A percentile compares a stretch with the other conserved stretches of the same genome.
phyloP scores from a whole-genome alignment of 805 yeast species.

The Candida cerambycidarum region DNA sequence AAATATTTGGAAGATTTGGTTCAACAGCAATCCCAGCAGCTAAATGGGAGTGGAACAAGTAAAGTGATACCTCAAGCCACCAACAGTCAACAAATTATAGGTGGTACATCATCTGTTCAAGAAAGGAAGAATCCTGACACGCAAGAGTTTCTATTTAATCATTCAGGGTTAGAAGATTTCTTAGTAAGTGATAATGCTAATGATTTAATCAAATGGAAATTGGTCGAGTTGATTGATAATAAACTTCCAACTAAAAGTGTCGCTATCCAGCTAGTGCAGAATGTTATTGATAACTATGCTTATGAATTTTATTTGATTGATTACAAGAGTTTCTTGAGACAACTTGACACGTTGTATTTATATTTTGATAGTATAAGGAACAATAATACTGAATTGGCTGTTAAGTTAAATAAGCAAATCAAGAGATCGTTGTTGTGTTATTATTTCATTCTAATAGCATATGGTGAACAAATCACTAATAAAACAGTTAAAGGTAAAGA shows the following conservation, averaged over 20 bases:
- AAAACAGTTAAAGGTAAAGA: background rate
- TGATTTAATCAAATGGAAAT: constrained; percentile 23
- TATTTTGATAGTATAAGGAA: constrained; percentile 10
- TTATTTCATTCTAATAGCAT: constrained; percentile 35
- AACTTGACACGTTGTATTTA: constrained; percentile 15
- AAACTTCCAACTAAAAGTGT: constrained; percentile 26
- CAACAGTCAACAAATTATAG: background rate
- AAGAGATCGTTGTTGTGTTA: constrained; percentile 24
- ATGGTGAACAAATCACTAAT: constrained; percentile 35
- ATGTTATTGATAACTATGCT: constrained; percentile 30
- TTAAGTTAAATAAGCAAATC: constrained; percentile 9
- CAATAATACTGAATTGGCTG: constrained; percentile 4
- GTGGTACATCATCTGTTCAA: constrained; percentile 8
- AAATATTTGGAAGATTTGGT: constrained; percentile 24
- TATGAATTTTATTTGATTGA: constrained; percentile 38
- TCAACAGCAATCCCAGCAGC: background rate
- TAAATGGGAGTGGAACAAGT: too few relatives aligned
- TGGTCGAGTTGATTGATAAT: constrained; percentile 12
- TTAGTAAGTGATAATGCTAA: constrained; percentile 28
- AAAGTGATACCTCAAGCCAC: background rate
- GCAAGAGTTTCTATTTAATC: constrained; percentile 14
- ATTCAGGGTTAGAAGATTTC: constrained; percentile 22
- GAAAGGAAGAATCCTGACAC: constrained; percentile 13
- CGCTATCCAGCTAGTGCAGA: constrained; percentile 23
- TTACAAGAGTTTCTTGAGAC: constrained; percentile 16